Evolutionary conservation across 2,329 filamentous ascomycete genomes (phyloP).

Genomic region (Cladosporium oxysporum): DNA sequence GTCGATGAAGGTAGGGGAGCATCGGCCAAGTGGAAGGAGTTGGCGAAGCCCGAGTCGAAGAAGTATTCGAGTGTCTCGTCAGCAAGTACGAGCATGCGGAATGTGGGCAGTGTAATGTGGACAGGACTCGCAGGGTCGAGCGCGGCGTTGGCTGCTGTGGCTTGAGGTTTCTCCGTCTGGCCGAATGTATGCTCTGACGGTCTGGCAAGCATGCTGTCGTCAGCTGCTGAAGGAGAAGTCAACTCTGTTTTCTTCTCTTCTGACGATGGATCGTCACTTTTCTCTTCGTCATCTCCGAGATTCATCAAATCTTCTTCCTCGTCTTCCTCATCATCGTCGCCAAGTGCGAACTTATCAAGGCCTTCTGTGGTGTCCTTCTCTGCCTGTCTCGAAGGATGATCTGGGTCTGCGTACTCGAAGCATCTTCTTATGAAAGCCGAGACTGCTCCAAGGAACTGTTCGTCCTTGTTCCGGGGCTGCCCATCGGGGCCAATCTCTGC

Average conservation of each 20-base stretch:
- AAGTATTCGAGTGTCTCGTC: conserved; percentile 96
- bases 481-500: conserved; percentile 34
- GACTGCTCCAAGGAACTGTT: conserved; percentile 87
- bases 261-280: conserved; percentile 11
- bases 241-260: conserved; percentile 14
- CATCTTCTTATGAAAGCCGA: conserved; percentile 94
- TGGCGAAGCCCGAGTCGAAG: conserved; percentile 93
- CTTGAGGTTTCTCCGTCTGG: conserved; percentile 53
- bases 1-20: conserved; percentile 51
- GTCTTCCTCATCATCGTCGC: conserved; percentile 59
- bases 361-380: conserved; percentile 40
- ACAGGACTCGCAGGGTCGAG: conserved; percentile 91
- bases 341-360: conserved; percentile 70
- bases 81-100: conserved; percentile 96
- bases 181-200: conserved; percentile 37
- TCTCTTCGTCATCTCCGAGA: conserved; percentile 48
- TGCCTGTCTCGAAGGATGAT: conserved; percentile 47
- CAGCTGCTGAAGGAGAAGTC: conserved; percentile 25
- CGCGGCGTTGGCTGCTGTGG: conserved; percentile 81
- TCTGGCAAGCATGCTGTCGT: conserved; percentile 31
- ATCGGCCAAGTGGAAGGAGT: conserved; percentile 86
- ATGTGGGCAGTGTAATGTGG: conserved; percentile 94
- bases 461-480: conserved; percentile 63
- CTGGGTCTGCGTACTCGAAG: conserved; percentile 97
- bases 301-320: conserved; percentile 56